phyloP scores from a whole-genome alignment of 495 filamentous ascomycete species.

The Trichoderma asperelloides region DNA sequence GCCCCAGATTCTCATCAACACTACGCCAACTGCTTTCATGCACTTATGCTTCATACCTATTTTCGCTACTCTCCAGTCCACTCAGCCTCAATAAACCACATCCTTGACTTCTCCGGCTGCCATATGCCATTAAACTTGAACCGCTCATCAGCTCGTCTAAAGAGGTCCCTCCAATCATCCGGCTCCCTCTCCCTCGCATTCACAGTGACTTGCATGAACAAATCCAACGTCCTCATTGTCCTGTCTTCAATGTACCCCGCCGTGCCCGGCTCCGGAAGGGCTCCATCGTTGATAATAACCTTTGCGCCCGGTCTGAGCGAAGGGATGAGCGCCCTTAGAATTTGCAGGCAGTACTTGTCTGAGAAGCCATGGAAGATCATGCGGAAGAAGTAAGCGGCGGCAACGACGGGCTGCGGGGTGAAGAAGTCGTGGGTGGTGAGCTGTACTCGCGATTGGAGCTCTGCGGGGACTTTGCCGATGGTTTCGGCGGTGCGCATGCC shows the following conservation, averaged over 20 bases:
- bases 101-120: conserved; percentile 17
- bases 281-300: conserved; percentile 39
- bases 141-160: conserved; percentile 18
- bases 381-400: conserved; percentile 44
- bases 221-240: conserved; percentile 19
- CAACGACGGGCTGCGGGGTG: conserved; percentile 33
- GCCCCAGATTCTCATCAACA: background rate
- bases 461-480: conserved; percentile 16
- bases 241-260: conserved; percentile 17
- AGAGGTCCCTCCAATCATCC: conserved; percentile 21
- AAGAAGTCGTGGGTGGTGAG: conserved; percentile 43
- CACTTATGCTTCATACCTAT: background rate
- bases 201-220: conserved; percentile 19
- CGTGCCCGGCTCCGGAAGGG: conserved; percentile 28
- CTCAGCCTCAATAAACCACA: conserved; percentile 21
- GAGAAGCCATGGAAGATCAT: conserved; percentile 48
- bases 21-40: background rate
- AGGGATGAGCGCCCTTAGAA: conserved; percentile 41
- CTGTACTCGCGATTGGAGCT: conserved; percentile 14
- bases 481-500: conserved; percentile 17
- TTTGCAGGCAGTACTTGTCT: conserved; percentile 42
- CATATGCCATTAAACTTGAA: conserved; percentile 18
- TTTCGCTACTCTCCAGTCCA: conserved; percentile 14
- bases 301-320: conserved; percentile 38
- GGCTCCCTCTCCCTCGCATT: conserved; percentile 22